phyloP scores from a whole-genome alignment of 2,329 filamentous ascomycete species.

The Coniochaeta sp. region DNA sequence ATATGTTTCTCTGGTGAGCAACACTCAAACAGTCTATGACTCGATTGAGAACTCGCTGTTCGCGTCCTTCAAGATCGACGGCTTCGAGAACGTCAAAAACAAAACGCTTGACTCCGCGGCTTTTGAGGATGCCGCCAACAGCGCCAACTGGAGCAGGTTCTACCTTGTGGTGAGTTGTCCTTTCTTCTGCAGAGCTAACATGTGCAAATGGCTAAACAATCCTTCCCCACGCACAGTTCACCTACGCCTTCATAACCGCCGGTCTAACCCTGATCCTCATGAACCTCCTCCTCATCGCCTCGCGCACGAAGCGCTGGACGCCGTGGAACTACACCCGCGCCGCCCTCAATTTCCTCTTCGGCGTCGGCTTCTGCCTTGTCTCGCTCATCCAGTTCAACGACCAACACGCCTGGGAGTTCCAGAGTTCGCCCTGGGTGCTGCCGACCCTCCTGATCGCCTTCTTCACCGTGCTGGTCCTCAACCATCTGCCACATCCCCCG shows the following conservation, averaged over 20 bases:
- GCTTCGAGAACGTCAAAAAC: slow-evolving; percentile 5
- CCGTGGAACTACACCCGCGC: slow-evolving; percentile 12
- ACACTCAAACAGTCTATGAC: not conserved
- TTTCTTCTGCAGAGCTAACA: not conserved
- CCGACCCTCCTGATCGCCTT: slow-evolving; percentile 16
- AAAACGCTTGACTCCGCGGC: not conserved
- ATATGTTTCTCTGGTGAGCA: not conserved
- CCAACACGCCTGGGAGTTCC: not conserved
- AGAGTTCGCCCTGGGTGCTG: slow-evolving; percentile 15
- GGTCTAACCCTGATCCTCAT: slow-evolving; percentile 16
- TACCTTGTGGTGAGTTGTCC: slow-evolving; percentile 8
- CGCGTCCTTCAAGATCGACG: slow-evolving; percentile 13
- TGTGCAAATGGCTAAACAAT: not conserved
- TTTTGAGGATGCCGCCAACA: slow-evolving; percentile 1
- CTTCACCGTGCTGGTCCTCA: slow-evolving; percentile 15
- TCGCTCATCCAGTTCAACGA: slow-evolving; percentile 10
- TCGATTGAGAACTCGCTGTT: slow-evolving; percentile 12
- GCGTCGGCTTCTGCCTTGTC: slow-evolving; percentile 14
- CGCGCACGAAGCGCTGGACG: slow-evolving; percentile 8
- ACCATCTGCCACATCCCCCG: slow-evolving; percentile 13
- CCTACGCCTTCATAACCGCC: slow-evolving; percentile 12
- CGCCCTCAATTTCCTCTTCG: slow-evolving; percentile 12
- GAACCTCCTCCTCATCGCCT: slow-evolving; percentile 13
- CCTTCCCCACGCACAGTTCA: slow-evolving; percentile 7
- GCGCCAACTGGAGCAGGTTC: slow-evolving; percentile 5